These are phyloP conservation scores for Eremothecium cymbalariae DNA, from an alignment of 1,139 yeast genomes.

Conservation along the genomic window DNA sequence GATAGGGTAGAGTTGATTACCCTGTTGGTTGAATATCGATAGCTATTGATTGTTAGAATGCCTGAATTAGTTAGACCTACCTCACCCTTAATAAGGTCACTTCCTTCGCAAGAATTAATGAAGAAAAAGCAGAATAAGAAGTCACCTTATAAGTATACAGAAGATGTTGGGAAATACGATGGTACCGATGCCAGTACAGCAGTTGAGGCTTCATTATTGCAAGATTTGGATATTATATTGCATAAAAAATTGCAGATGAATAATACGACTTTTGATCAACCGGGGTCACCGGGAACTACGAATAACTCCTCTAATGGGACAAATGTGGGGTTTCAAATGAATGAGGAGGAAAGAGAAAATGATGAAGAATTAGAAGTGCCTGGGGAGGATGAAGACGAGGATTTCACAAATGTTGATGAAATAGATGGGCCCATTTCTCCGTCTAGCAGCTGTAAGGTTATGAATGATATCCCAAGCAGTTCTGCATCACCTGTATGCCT, in stretches of 20 bases:
- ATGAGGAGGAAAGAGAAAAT: slow-evolving; percentile 11
- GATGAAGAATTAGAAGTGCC: slow-evolving; percentile 12
- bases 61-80: slow-evolving; percentile 10
- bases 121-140: slow-evolving; percentile 7
- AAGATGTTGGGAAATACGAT: slow-evolving; percentile 11
- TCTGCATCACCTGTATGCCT: slow-evolving; percentile 5
- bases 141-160: slow-evolving; percentile 3
- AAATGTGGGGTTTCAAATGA: not conserved
- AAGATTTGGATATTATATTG: slow-evolving; percentile 23
- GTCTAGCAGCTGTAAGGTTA: slow-evolving; percentile 10
- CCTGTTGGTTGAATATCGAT: too few species aligned
- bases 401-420: slow-evolving; percentile 32
- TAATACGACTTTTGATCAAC: slow-evolving; percentile 4
- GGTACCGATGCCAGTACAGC: slow-evolving; percentile 11
- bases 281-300: slow-evolving; percentile 1
- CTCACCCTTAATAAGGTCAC: slow-evolving; percentile 11
- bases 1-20: too few species aligned
- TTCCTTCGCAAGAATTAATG: slow-evolving; percentile 12
- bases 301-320: not conserved
- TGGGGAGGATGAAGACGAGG: slow-evolving; percentile 27
- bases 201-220: slow-evolving; percentile 19
- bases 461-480: slow-evolving; percentile 9
- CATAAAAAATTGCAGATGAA: slow-evolving; percentile 19
- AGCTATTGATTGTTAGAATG: slow-evolving; percentile 5
- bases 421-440: slow-evolving; percentile 31